A percentile compares a stretch with the other conserved stretches of the same genome.
Evolutionary conservation across 345 rosid genomes (phyloP).

Genomic region (Murraya koenigii): DNA sequence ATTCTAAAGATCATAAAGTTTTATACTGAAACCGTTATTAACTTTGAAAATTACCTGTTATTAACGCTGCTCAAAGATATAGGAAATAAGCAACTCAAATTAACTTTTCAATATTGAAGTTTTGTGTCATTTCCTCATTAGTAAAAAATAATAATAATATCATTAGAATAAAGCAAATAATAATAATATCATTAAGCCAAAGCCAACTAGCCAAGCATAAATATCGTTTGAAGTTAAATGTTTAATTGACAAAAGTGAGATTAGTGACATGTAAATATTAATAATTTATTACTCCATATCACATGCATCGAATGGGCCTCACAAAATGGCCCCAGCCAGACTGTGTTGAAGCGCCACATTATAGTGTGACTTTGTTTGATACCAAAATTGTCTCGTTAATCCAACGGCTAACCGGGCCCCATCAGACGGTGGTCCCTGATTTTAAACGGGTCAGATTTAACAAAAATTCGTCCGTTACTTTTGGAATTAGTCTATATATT

Average conservation of each 20-base stretch:
- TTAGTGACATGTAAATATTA: constrained; percentile 4
- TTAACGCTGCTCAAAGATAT: no score
- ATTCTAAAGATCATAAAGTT: no score
- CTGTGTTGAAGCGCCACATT: constrained; percentile 26
- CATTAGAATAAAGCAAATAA: no score
- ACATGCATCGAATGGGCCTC: constrained; percentile 27
- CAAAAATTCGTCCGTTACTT: constrained; percentile 18
- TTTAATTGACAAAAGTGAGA: neutral
- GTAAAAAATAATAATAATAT: no score
- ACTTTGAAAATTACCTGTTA: no score
- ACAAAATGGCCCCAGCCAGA: constrained; percentile 17
- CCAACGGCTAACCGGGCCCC: constrained; percentile 52
- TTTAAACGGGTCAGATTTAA: constrained; percentile 36
- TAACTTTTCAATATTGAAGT: no score
- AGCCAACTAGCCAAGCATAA: no score
- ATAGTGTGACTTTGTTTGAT: constrained; percentile 16
- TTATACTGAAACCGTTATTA: no score
- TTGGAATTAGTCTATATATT: neutral
- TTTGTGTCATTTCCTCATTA: no score
- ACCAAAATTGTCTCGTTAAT: constrained; percentile 15
- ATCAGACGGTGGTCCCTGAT: constrained; percentile 9
- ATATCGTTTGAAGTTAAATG: no score
- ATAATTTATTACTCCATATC: constrained; percentile 3
- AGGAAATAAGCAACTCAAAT: no score
- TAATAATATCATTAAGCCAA: no score